These are phyloP conservation scores for Kodamaea leandrae DNA, from an alignment of 805 yeast genomes.

Conservation along the genomic window DNA sequence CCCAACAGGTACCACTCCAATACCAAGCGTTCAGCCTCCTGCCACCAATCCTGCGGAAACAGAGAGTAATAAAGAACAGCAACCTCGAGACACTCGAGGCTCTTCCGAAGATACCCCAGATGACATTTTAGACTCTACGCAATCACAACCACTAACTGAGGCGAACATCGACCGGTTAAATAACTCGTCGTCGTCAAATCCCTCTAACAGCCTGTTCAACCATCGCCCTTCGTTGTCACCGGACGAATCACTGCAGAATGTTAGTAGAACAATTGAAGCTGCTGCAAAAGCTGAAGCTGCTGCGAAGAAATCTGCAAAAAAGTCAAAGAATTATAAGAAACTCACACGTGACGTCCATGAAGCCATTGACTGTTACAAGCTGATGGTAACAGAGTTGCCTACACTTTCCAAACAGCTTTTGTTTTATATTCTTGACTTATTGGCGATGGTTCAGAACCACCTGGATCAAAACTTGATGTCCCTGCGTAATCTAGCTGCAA, in stretches of 20 bases:
- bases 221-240: constrained; percentile 5
- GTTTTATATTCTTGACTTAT: constrained; percentile 80
- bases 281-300: constrained; percentile 14
- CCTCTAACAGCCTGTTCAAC: constrained; percentile 2
- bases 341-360: constrained; percentile 62
- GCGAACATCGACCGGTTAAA: constrained; percentile 30
- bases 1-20: background rate
- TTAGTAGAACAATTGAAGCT: background rate
- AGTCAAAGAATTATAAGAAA: constrained; percentile 51
- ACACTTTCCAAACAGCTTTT: constrained; percentile 76
- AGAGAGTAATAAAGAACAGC: background rate
- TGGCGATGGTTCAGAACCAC: constrained; percentile 80
- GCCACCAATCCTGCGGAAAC: constrained; percentile 1
- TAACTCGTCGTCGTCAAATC: constrained; percentile 10
- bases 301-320: constrained; percentile 26
- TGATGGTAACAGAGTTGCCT: constrained; percentile 67
- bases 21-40: background rate
- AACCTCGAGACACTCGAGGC: background rate
- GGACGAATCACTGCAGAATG: constrained; percentile 5
- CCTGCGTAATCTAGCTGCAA: constrained; percentile 88
- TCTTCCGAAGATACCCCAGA: constrained; percentile 11
- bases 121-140: constrained; percentile 13
- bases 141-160: constrained; percentile 29
- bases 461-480: constrained; percentile 84
- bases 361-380: constrained; percentile 70